Percentiles rank a stretch among this genome's conserved stretches.
phyloP scores from a whole-genome alignment of 2,329 filamentous ascomycete genomes.

The Pestalotiopsis sp. region DNA sequence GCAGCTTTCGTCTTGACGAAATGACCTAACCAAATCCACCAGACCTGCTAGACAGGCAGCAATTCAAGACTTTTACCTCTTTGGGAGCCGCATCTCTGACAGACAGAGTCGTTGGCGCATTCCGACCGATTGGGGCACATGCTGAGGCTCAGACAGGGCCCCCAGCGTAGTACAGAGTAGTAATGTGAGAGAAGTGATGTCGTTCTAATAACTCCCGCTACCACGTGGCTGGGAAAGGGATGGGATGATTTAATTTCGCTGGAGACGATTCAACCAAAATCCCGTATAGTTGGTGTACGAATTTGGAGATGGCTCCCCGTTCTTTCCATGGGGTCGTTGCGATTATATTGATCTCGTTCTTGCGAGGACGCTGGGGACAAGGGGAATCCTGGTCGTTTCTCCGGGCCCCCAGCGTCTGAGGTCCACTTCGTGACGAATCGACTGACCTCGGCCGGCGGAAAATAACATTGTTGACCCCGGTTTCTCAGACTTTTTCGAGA shows the following conservation, averaged over 20 bases:
- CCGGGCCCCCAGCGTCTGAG: not conserved
- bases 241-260: not conserved
- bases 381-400: not conserved
- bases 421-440: not conserved
- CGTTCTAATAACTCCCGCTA: not conserved
- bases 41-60: not conserved
- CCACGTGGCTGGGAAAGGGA: not conserved
- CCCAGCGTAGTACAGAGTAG: not conserved
- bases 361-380: not conserved
- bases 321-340: not conserved
- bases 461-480: not conserved
- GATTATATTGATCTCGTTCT: not conserved
- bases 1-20: not conserved
- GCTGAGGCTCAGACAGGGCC: not conserved
- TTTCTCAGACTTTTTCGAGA: not conserved
- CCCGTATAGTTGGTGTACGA: not conserved
- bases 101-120: not conserved
- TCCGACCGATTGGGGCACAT: not conserved
- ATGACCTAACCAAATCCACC: not conserved
- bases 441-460: not conserved
- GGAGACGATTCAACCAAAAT: not conserved
- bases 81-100: not conserved
- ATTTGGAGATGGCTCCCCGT: not conserved
- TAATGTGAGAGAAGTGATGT: not conserved
- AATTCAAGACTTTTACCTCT: not conserved